phyloP scores from a whole-genome alignment of 768 basidiomycete genomes.

The Mycena rebaudengoi region DNA sequence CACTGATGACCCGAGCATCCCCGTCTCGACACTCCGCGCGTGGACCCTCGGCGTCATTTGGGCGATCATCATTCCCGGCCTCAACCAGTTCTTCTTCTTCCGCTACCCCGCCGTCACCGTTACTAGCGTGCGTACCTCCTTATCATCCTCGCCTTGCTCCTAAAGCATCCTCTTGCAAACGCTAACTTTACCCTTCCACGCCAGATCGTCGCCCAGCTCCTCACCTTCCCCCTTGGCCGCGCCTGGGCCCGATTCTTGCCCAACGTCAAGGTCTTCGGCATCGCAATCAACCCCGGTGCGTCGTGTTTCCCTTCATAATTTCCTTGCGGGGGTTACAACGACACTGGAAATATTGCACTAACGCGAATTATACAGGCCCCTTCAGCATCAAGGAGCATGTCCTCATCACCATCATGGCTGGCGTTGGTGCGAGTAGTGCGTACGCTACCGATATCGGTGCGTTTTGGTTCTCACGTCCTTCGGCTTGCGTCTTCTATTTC shows the following conservation, averaged over 20 bases:
- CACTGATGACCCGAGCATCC: conserved; percentile 59
- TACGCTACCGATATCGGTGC: conserved; percentile 75
- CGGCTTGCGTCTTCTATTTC: background rate
- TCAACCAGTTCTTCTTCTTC: conserved; percentile 68
- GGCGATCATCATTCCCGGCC: conserved; percentile 53
- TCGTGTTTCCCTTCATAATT: conserved; percentile 41
- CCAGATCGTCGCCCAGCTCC: conserved; percentile 71
- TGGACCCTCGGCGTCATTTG: conserved; percentile 66
- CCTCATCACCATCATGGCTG: conserved; percentile 64
- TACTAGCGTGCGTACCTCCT: conserved; percentile 33
- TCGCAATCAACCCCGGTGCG: conserved; percentile 76
- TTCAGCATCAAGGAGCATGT: conserved; percentile 85
- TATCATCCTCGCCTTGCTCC: background rate
- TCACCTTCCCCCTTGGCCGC: conserved; percentile 75
- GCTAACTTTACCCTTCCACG: background rate
- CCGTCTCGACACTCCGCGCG: conserved; percentile 58
- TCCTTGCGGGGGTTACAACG: too few relatives aligned
- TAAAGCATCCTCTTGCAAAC: too few relatives aligned
- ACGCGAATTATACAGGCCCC: too few relatives aligned
- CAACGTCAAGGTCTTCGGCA: too few relatives aligned
- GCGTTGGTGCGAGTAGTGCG: conserved; percentile 65
- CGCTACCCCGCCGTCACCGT: conserved; percentile 62
- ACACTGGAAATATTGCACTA: too few relatives aligned
- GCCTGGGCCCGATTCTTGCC: conserved; percentile 64
- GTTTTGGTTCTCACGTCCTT: too few relatives aligned